Evolutionary conservation across 2,329 filamentous ascomycete species (phyloP).

Genomic region (Myriosclerotinia curreyana): DNA sequence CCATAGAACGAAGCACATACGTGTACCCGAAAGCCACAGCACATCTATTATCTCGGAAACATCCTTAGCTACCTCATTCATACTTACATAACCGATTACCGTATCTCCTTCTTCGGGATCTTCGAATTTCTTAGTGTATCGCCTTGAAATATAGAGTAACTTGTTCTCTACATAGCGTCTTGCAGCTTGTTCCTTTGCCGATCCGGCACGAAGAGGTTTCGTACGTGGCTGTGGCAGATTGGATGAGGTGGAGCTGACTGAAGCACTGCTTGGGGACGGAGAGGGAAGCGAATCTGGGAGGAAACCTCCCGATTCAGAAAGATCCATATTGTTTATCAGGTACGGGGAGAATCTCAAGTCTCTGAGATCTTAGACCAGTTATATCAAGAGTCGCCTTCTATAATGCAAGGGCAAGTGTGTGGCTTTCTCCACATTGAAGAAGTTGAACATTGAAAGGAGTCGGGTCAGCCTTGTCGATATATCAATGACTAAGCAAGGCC

Average conservation of each 20-base stretch:
- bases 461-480: background rate
- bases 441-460: background rate
- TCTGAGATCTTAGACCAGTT: background rate
- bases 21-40: slow-evolving; percentile 83
- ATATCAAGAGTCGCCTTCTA: background rate
- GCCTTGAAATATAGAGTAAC: slow-evolving; percentile 53
- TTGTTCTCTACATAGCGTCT: slow-evolving; percentile 55
- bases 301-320: slow-evolving; percentile 48
- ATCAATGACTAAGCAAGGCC: slow-evolving; percentile 11
- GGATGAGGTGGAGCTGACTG: slow-evolving; percentile 40
- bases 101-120: slow-evolving; percentile 45
- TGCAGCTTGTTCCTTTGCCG: slow-evolving; percentile 58
- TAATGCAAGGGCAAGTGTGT: background rate
- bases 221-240: slow-evolving; percentile 55
- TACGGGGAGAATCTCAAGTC: background rate
- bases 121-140: slow-evolving; percentile 59
- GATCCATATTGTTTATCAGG: slow-evolving; percentile 9
- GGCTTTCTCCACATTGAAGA: background rate
- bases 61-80: slow-evolving; percentile 59
- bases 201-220: slow-evolving; percentile 53
- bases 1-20: slow-evolving; percentile 49
- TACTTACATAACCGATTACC: slow-evolving; percentile 66
- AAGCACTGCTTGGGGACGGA: slow-evolving; percentile 52
- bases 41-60: slow-evolving; percentile 73
- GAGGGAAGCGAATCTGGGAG: slow-evolving; percentile 49